Conservation (phyloP, 306 rosid genomes). For the Urtica urens region DNA sequence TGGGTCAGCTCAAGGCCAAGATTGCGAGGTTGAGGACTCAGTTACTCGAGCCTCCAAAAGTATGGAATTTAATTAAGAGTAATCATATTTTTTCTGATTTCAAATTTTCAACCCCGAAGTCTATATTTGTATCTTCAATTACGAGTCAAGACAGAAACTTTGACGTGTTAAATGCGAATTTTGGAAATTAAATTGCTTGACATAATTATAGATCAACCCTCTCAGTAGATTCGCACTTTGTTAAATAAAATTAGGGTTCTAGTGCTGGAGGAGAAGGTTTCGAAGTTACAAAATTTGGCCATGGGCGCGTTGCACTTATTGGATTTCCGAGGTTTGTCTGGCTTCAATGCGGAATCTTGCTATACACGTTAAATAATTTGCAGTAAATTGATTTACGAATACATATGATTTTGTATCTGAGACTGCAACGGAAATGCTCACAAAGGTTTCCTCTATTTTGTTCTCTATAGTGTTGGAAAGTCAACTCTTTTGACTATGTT, state of each 20-base stretch:
- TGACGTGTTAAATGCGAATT: background rate
- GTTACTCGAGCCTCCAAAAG: slow-evolving; percentile 95
- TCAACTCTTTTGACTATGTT: slow-evolving; percentile 94
- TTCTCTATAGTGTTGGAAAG: slow-evolving; percentile 78
- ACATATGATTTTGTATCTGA: too few relatives aligned
- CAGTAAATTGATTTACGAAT: too few relatives aligned
- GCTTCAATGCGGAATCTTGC: too few relatives aligned
- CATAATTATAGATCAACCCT: too few relatives aligned
- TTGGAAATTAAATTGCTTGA: too few relatives aligned
- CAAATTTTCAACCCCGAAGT: background rate
- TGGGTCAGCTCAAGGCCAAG: slow-evolving; percentile 99
- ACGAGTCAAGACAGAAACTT: background rate
- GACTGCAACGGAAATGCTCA: too few relatives aligned
- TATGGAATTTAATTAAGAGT: slow-evolving; percentile 18
- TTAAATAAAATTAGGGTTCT: slow-evolving; percentile 52
- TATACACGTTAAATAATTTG: too few relatives aligned
- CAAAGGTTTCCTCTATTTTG: slow-evolving; percentile 9
- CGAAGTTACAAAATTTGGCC: slow-evolving; percentile 96
- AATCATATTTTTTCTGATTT: background rate
- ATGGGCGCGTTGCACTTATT: slow-evolving; percentile 95
- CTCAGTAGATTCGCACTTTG: slow-evolving; percentile 1
- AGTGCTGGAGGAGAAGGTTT: slow-evolving; percentile 99
- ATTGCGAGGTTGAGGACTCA: slow-evolving; percentile 95
- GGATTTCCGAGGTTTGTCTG: slow-evolving; percentile 99
- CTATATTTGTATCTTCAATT: background rate